A percentile compares a stretch with the other conserved stretches of the same genome.
Evolutionary conservation across 2,329 filamentous ascomycete species (phyloP).

Genomic region (Penicillium sp.): DNA sequence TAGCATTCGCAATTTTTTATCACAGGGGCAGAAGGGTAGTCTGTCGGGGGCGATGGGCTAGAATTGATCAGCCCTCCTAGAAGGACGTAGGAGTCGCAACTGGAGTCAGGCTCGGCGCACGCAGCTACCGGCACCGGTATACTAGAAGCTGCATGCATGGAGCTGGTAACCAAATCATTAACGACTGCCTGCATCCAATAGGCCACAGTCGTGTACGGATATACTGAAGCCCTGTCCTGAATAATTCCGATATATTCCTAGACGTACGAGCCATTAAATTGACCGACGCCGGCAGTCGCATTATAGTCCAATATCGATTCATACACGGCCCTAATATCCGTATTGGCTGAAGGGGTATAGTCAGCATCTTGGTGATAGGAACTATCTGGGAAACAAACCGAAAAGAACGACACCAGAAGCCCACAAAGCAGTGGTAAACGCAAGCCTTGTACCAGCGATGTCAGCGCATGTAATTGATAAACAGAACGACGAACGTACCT

Average conservation of each 20-base stretch:
- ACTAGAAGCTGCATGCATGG: not conserved
- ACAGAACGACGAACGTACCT: not conserved
- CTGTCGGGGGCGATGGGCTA: not conserved
- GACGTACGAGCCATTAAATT: constrained; percentile 3
- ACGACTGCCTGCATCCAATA: constrained; percentile 5
- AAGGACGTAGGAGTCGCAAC: constrained; percentile 1
- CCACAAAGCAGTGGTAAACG: not conserved
- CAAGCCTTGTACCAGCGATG: not conserved
- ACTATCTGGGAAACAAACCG: not conserved
- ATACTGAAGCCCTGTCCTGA: not conserved
- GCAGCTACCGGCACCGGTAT: not conserved
- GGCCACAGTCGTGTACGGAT: not conserved
- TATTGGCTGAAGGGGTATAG: not conserved
- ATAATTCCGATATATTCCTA: not conserved
- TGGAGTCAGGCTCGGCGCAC: not conserved
- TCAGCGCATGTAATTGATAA: not conserved
- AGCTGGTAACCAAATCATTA: not conserved
- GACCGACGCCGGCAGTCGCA: not conserved
- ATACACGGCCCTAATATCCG: not conserved
- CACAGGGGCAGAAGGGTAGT: not conserved
- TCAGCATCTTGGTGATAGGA: not conserved
- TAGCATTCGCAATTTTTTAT: not conserved
- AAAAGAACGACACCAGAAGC: constrained; percentile 1
- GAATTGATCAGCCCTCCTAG: not conserved
- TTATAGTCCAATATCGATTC: not conserved